Percentiles rank a stretch among this genome's conserved stretches.
Evolutionary conservation across 257 asterid genomes (phyloP).

Genomic region (Solanum microdontum): DNA sequence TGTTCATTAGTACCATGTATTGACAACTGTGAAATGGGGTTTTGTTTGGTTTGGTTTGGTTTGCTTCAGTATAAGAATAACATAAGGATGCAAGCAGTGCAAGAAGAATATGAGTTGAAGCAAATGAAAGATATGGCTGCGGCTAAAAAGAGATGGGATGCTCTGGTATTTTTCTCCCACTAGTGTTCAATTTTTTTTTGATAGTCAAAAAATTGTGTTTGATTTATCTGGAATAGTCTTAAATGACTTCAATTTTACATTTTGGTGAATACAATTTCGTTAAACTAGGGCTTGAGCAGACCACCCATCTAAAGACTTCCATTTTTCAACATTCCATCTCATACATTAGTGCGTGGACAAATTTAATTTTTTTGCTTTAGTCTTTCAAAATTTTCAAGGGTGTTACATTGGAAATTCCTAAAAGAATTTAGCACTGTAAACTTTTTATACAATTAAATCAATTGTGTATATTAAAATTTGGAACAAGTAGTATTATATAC

Average conservation of each 20-base stretch:
- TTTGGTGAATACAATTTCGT: neutral
- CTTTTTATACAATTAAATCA: too few species aligned
- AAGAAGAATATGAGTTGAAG: slow-evolving; percentile 84
- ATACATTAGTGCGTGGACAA: neutral
- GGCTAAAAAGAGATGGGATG: slow-evolving; percentile 94
- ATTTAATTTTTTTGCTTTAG: too few species aligned
- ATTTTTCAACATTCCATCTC: neutral
- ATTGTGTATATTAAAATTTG: too few species aligned
- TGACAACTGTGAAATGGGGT: slow-evolving; percentile 7
- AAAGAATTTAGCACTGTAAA: too few species aligned
- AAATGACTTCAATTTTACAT: neutral
- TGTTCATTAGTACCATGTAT: neutral
- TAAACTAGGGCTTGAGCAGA: neutral
- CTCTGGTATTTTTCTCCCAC: slow-evolving; percentile 46
- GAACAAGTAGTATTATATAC: too few species aligned
- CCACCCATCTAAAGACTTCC: neutral
- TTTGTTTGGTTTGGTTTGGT: neutral
- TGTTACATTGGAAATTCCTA: too few species aligned
- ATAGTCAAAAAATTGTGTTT: neutral
- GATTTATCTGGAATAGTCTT: neutral
- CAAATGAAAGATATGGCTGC: slow-evolving; percentile 97
- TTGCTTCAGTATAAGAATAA: slow-evolving; percentile 27
- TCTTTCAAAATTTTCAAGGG: too few species aligned
- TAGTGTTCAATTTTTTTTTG: neutral
- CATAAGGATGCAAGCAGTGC: slow-evolving; percentile 64